Evolutionary conservation across 768 basidiomycete genomes (phyloP).

Genomic region (Paxillus involutus): DNA sequence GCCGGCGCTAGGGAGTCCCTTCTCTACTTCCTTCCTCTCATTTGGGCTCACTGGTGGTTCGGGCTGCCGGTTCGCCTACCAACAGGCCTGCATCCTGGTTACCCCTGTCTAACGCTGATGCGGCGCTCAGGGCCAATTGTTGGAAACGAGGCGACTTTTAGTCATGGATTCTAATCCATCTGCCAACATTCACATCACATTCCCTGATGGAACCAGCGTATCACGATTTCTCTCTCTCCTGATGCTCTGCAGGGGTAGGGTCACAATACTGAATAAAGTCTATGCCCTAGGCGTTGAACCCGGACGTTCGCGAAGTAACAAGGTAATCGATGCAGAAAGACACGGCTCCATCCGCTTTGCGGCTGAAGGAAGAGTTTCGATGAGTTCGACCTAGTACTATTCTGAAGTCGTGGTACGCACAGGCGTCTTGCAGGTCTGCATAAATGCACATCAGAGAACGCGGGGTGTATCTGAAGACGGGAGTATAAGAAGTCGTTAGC

Average conservation of each 20-base stretch:
- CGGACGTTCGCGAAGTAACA: slow-evolving; percentile 44
- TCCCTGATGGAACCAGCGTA: slow-evolving; percentile 28
- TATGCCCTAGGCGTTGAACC: slow-evolving; percentile 39
- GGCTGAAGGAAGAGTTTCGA: slow-evolving; percentile 28
- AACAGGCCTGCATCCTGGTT: too few relatives aligned
- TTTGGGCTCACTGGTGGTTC: too few relatives aligned
- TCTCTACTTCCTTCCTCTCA: too few relatives aligned
- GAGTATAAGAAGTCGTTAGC: slow-evolving; percentile 47
- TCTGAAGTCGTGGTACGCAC: slow-evolving; percentile 33
- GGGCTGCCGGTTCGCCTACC: too few relatives aligned
- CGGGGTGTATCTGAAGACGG: slow-evolving; percentile 39
- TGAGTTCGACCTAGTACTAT: too few relatives aligned
- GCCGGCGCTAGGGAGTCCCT: too few relatives aligned
- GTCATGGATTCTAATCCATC: too few relatives aligned
- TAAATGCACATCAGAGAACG: slow-evolving; percentile 40
- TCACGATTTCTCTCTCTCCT: slow-evolving; percentile 22
- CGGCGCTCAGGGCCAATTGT: too few relatives aligned
- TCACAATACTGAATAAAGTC: slow-evolving; percentile 30
- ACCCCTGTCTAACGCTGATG: too few relatives aligned
- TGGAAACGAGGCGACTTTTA: too few relatives aligned
- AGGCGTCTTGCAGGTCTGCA: slow-evolving; percentile 48
- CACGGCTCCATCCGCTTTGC: slow-evolving; percentile 48
- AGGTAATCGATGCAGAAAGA: slow-evolving; percentile 42
- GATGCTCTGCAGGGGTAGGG: slow-evolving; percentile 34
- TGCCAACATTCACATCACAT: too few relatives aligned